Evolutionary conservation across 768 basidiomycete genomes (phyloP).

Genomic region (Favolaschia claudopus): DNA sequence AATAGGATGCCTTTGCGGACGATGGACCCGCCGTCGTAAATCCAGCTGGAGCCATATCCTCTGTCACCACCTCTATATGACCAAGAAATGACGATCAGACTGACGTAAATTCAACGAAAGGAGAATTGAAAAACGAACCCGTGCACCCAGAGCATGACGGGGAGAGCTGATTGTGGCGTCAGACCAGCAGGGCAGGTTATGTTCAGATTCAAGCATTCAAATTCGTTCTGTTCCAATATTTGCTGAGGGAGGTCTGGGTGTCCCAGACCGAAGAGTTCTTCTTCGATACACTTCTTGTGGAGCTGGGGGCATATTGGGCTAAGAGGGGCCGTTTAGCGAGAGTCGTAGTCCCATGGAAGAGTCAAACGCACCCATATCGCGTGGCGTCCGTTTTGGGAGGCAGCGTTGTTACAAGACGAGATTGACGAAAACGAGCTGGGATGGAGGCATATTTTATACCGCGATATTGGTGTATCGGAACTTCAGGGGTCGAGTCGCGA

Average conservation of each 20-base stretch:
- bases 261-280: conserved; percentile 66
- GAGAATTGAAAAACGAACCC: conserved; percentile 57
- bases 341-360: too few species aligned
- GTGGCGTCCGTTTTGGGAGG: conserved; percentile 67
- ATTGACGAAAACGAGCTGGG: conserved; percentile 80
- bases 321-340: conserved; percentile 9
- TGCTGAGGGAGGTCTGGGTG: conserved; percentile 62
- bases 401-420: conserved; percentile 65
- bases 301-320: conserved; percentile 83
- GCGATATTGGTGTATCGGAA: conserved; percentile 72
- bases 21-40: conserved; percentile 76
- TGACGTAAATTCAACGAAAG: conserved; percentile 4
- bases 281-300: conserved; percentile 57
- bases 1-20: conserved; percentile 71
- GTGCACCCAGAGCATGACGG: conserved; percentile 90
- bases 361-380: conserved; percentile 62
- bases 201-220: conserved; percentile 82
- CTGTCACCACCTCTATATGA: conserved; percentile 68
- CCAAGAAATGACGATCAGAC: conserved; percentile 12
- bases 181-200: conserved; percentile 77
- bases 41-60: conserved; percentile 80
- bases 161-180: conserved; percentile 58
- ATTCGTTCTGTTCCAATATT: conserved; percentile 70
- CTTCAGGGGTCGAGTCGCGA: conserved; percentile 59
- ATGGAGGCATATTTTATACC: conserved; percentile 82